Evolutionary conservation across 768 basidiomycete genomes (phyloP).

Genomic region (Naganishia friedmannii): DNA sequence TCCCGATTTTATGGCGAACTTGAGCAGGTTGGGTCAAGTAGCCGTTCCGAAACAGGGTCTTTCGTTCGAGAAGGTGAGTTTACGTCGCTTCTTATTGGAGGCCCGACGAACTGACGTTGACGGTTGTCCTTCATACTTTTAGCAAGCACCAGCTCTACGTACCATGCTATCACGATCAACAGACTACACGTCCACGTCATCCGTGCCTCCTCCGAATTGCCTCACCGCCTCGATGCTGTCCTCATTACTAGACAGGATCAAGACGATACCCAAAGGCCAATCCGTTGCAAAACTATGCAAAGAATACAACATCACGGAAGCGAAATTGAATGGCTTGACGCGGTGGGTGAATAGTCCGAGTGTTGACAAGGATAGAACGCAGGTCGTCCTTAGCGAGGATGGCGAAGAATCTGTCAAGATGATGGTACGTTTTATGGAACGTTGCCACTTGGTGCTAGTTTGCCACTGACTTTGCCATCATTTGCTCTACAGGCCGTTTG

Average conservation of each 20-base stretch:
- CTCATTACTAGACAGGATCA: constrained; percentile 44
- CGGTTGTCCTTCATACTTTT: not conserved
- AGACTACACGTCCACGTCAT: constrained; percentile 29
- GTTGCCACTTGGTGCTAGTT: not conserved
- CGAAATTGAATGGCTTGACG: constrained; percentile 38
- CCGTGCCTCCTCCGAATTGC: constrained; percentile 32
- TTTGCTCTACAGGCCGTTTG: constrained; percentile 20
- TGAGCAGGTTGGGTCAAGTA: constrained; percentile 46
- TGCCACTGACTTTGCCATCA: not conserved
- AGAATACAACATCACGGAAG: constrained; percentile 40
- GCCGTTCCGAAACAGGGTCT: constrained; percentile 43
- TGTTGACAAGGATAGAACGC: constrained; percentile 39
- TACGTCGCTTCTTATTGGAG: not conserved
- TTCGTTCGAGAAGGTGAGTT: constrained; percentile 36
- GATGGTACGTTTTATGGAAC: constrained; percentile 33
- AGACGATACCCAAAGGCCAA: constrained; percentile 33
- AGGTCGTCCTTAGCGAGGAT: constrained; percentile 38
- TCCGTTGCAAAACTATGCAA: constrained; percentile 37
- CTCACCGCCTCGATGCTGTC: constrained; percentile 45
- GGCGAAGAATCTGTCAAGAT: constrained; percentile 46
- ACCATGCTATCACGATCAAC: constrained; percentile 42
- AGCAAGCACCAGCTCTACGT: constrained; percentile 46
- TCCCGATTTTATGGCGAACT: constrained; percentile 49
- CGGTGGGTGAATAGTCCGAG: constrained; percentile 49
- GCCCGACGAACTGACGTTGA: not conserved